Conservation (phyloP, 2,329 filamentous ascomycete genomes). For the Chaetomiaceae sp. region DNA sequence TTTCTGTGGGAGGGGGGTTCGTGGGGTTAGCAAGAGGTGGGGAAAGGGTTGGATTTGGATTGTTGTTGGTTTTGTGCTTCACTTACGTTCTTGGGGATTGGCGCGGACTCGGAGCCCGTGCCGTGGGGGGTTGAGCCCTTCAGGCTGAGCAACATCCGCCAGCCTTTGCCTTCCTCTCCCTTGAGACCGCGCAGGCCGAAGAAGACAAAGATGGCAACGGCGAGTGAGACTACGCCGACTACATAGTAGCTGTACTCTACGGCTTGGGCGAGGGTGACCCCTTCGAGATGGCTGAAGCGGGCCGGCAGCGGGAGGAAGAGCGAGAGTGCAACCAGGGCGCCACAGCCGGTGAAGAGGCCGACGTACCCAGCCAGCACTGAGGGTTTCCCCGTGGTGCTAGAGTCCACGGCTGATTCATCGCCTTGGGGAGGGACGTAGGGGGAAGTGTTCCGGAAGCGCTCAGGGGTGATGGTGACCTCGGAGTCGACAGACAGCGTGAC, state of each 20-base stretch:
- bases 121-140: slow-evolving; percentile 26
- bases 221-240: slow-evolving; percentile 66
- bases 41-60: neutral
- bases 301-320: slow-evolving; percentile 86
- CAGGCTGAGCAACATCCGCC: slow-evolving; percentile 51
- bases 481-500: slow-evolving; percentile 65
- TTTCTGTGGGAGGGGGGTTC: slow-evolving; percentile 21
- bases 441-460: slow-evolving; percentile 40
- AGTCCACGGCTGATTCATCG: slow-evolving; percentile 15
- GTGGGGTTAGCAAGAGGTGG: neutral
- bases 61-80: neutral
- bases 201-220: slow-evolving; percentile 70
- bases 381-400: slow-evolving; percentile 40
- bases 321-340: slow-evolving; percentile 75
- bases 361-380: slow-evolving; percentile 77
- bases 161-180: slow-evolving; percentile 75
- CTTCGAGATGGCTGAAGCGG: slow-evolving; percentile 64
- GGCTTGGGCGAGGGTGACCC: slow-evolving; percentile 67
- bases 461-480: slow-evolving; percentile 69
- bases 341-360: slow-evolving; percentile 86
- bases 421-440: neutral
- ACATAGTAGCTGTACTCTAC: slow-evolving; percentile 84
- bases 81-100: slow-evolving; percentile 16
- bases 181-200: slow-evolving; percentile 65
- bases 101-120: slow-evolving; percentile 10